Conservation (phyloP, 495 filamentous ascomycete species). For the Choiromyces venosus region DNA sequence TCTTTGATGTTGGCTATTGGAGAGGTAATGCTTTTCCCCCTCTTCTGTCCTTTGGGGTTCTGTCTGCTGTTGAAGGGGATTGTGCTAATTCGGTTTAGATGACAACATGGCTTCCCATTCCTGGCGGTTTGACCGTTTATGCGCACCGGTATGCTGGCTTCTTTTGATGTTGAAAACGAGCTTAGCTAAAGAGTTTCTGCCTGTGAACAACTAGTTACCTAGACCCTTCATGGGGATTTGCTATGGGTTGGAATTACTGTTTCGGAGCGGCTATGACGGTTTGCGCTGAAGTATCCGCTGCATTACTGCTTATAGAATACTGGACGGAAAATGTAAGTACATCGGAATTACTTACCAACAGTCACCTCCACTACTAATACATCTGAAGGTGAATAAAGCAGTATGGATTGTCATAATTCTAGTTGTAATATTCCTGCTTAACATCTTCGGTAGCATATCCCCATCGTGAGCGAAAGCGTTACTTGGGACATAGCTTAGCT, state of each 20-base stretch:
- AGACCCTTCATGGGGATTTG: conserved; percentile 73
- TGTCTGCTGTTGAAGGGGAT: neutral
- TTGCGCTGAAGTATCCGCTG: conserved; percentile 36
- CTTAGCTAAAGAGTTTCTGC: neutral
- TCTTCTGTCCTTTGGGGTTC: neutral
- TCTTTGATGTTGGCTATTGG: conserved; percentile 39
- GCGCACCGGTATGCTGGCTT: conserved; percentile 57
- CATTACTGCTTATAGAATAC: conserved; percentile 34
- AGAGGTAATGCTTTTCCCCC: conserved; percentile 16
- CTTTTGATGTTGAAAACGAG: neutral
- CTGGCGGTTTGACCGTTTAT: conserved; percentile 58
- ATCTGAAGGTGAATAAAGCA: conserved; percentile 44
- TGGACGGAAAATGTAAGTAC: conserved; percentile 30
- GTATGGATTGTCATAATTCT: conserved; percentile 63
- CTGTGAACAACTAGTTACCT: conserved; percentile 39
- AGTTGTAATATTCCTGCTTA: conserved; percentile 54
- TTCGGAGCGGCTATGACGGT: conserved; percentile 32
- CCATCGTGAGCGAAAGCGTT: conserved; percentile 47
- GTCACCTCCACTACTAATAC: neutral
- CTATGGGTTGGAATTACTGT: conserved; percentile 53
- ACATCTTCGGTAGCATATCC: conserved; percentile 53
- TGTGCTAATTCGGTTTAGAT: conserved; percentile 46
- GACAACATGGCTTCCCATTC: conserved; percentile 62
- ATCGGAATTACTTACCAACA: neutral
- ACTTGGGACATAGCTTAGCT: neutral